Conservation (phyloP, 1,139 yeast species). For the Eremothecium sinecaudum region DNA sequence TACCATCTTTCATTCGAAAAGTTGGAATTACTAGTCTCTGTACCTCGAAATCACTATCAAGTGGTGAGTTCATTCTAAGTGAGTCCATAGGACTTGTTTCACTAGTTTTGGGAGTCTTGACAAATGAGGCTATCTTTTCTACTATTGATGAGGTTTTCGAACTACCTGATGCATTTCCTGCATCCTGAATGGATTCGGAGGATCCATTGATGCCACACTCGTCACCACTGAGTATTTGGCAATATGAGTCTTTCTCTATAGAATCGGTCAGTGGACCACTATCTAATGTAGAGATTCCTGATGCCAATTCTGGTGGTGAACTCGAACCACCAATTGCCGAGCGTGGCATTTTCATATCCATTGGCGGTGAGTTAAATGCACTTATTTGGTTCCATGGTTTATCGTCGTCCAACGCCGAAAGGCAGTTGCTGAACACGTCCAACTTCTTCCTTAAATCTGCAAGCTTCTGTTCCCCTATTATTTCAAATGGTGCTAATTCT, state of each 20-base stretch:
- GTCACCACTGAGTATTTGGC: constrained; percentile 4
- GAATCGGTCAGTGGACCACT: constrained; percentile 1
- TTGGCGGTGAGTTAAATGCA: constrained; percentile 1
- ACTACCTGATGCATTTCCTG: constrained; percentile 2
- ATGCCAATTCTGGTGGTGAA: constrained; percentile 4
- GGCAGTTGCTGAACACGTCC: constrained; percentile 4
- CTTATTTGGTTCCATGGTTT: constrained; percentile 5
- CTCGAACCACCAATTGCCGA: constrained; percentile 5
- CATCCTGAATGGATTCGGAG: constrained; percentile 1
- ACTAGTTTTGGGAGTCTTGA: constrained; percentile 3
- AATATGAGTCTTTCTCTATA: constrained; percentile 1
- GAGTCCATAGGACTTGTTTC: constrained; percentile 5
- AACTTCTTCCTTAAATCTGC: constrained; percentile 4
- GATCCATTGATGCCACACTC: constrained; percentile 3
- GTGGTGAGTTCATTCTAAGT: constrained; percentile 2
- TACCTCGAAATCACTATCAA: constrained; percentile 5
- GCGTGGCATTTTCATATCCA: constrained; percentile 2
- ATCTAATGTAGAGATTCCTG: constrained; percentile 4
- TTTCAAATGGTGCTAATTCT: constrained; percentile 7
- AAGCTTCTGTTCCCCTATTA: constrained; percentile 6
- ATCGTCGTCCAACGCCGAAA: constrained; percentile 3
- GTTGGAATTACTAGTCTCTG: constrained; percentile 19
- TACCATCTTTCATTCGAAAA: constrained; percentile 14
- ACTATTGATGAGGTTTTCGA: constrained; percentile 5
- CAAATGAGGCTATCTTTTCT: constrained; percentile 3